Evolutionary conservation across 2,329 filamentous ascomycete genomes (phyloP).

Genomic region (Colletotrichum liriopes): DNA sequence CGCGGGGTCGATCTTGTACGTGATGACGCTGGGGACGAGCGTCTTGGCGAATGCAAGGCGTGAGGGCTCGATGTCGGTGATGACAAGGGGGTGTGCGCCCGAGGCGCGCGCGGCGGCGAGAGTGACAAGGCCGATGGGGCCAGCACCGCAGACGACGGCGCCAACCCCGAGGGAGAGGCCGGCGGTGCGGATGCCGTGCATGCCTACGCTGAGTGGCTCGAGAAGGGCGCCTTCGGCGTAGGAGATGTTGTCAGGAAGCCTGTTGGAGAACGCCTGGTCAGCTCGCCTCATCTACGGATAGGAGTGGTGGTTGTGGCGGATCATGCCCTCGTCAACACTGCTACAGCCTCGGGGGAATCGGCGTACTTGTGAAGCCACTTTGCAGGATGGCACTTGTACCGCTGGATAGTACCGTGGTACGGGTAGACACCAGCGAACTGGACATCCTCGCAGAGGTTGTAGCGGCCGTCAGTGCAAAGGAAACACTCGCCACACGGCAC

Average conservation of each 20-base stretch:
- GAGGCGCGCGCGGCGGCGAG: constrained; percentile 72
- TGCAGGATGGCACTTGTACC: constrained; percentile 74
- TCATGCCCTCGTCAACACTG: no score
- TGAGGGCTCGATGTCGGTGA: constrained; percentile 73
- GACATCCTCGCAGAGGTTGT: constrained; percentile 76
- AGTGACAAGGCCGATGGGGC: constrained; percentile 74
- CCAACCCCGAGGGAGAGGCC: constrained; percentile 69
- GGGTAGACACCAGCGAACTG: constrained; percentile 75
- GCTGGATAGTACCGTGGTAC: constrained; percentile 72
- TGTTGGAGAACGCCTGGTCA: constrained; percentile 41
- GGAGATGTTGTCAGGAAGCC: constrained; percentile 69
- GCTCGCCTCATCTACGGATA: no score
- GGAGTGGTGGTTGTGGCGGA: neutral
- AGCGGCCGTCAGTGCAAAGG: constrained; percentile 71
- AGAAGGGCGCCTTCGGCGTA: constrained; percentile 75
- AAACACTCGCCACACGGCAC: constrained; percentile 75
- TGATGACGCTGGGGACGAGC: constrained; percentile 68
- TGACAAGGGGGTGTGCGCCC: constrained; percentile 74
- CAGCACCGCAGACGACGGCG: constrained; percentile 73
- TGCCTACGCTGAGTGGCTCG: constrained; percentile 75
- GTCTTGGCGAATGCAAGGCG: constrained; percentile 71
- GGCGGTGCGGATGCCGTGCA: constrained; percentile 71
- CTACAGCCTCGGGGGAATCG: neutral
- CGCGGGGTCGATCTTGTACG: constrained; percentile 67
- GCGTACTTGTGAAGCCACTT: constrained; percentile 69